Evolutionary conservation across 164 flowering plant species (phyloP).

Genomic region (Dillenia suffruticosa): DNA sequence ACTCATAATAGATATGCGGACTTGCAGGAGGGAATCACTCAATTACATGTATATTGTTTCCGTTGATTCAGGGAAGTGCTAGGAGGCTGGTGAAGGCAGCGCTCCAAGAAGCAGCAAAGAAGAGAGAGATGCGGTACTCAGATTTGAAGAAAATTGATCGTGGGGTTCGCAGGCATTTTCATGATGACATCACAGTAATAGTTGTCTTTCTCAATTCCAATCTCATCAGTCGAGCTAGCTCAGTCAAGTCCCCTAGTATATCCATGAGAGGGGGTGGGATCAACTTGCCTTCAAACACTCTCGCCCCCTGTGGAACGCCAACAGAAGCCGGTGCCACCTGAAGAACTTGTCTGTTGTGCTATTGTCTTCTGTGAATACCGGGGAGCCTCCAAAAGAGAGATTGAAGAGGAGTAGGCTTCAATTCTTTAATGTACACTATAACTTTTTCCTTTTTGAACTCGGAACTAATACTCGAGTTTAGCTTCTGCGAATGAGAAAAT

Average conservation of each 20-base stretch:
- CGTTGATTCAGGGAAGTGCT: conserved; percentile 68
- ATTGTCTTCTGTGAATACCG: conserved; percentile 25
- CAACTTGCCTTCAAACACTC: conserved; percentile 35
- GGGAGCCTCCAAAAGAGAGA: conserved; percentile 21
- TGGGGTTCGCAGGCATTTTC: conserved; percentile 81
- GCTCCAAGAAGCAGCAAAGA: conserved; percentile 82
- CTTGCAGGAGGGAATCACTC: too few species aligned
- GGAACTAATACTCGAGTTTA: conserved; percentile 21
- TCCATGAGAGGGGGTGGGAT: conserved; percentile 60
- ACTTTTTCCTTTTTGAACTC: conserved; percentile 23
- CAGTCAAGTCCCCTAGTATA: conserved; percentile 30
- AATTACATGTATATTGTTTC: conserved; percentile 1
- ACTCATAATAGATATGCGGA: too few species aligned
- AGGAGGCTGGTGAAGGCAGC: conserved; percentile 73
- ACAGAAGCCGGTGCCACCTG: conserved; percentile 30
- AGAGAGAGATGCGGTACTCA: conserved; percentile 77
- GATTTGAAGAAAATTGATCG: conserved; percentile 77
- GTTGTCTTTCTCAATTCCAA: conserved; percentile 62
- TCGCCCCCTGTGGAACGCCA: conserved; percentile 50
- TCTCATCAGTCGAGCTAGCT: conserved; percentile 45
- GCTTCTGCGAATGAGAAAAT: conserved; percentile 18
- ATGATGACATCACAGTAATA: conserved; percentile 67
- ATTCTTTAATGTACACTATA: conserved; percentile 48
- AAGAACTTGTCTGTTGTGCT: conserved; percentile 25
- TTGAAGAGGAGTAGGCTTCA: conserved; percentile 21